Evolutionary conservation across 2,329 filamentous ascomycete species (phyloP).

Genomic region (Myriosclerotinia duriaeana): DNA sequence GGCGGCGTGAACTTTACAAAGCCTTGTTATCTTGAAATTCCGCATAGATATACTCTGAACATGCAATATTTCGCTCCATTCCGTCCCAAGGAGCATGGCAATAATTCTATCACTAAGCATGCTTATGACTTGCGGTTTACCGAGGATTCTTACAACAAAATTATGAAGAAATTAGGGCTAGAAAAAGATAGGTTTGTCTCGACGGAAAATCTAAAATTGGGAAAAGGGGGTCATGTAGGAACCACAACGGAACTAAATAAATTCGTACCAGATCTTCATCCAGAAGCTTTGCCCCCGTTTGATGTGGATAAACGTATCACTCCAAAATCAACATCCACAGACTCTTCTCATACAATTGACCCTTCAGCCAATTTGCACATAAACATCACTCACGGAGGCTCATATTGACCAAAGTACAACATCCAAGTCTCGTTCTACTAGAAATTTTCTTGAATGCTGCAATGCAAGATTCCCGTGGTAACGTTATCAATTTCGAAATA

Average conservation of each 20-base stretch:
- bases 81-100: not conserved
- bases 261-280: not conserved
- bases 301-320: not conserved
- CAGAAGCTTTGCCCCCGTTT: not conserved
- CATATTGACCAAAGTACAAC: not conserved
- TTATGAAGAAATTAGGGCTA: not conserved
- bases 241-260: not conserved
- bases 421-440: not conserved
- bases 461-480: not conserved
- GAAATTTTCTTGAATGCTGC: too few species aligned
- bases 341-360: not conserved
- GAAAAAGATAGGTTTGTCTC: not conserved
- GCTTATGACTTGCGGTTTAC: not conserved
- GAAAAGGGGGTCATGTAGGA: not conserved
- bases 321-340: too few species aligned
- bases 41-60: not conserved
- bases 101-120: not conserved
- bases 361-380: not conserved
- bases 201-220: not conserved
- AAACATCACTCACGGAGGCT: not conserved
- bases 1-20: not conserved
- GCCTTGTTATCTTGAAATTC: not conserved
- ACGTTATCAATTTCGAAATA: too few species aligned
- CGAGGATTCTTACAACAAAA: not conserved
- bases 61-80: not conserved